Evolutionary conservation across 2,329 filamentous ascomycete species (phyloP), one percentile per base, ranked within the genome.

Genomic region (Pleoardoris graminearum): DNA sequence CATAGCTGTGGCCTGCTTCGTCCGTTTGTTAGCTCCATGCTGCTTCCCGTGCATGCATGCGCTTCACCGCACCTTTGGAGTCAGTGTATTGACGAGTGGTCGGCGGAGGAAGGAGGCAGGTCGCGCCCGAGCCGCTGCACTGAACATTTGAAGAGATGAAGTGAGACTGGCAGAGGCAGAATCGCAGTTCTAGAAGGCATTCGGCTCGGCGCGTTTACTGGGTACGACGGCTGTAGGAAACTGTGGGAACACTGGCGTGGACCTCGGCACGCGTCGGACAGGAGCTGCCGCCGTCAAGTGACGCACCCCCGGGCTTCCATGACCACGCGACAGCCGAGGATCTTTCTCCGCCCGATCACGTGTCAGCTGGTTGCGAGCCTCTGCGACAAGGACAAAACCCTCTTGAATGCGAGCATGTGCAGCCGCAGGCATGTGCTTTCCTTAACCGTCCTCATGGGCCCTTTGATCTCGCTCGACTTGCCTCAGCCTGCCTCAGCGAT

Each of bases 121-220:
- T 68, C 72, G 67, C 63, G 70, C 68, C 61, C 71, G 61, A 57
- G 67, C 69, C 63, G 68, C 66, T 70, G 71, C 71, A 69, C 65
- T 72, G 55, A 75, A 74, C 72, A 75, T 75, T 57, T 68, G 65
- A 55, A 59, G 61, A 29, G 38, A 60, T 36, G 54, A 23, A 41
- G 25, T 35, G 43, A 48, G 49, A 44, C 3, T 42, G 51, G 25
- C 27, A 57, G 23, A 35, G 39, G 45, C 58, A 50, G 50, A 55
- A 42, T 33, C 49, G 47, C 42, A 57, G 48, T 50, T 33, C 32
- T 47, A 19, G 23, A n/a, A 8, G 25, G 44, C 29, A 19, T 22
- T 36, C 12, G 32, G 32, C 23, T 37, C 49, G 57, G 50, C 57
- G 62, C 58, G 57, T 54, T 12, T 55, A 57, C 58, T 53, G 53